Conservation (phyloP, 768 basidiomycete species). For the Sutorius australiensis region DNA sequence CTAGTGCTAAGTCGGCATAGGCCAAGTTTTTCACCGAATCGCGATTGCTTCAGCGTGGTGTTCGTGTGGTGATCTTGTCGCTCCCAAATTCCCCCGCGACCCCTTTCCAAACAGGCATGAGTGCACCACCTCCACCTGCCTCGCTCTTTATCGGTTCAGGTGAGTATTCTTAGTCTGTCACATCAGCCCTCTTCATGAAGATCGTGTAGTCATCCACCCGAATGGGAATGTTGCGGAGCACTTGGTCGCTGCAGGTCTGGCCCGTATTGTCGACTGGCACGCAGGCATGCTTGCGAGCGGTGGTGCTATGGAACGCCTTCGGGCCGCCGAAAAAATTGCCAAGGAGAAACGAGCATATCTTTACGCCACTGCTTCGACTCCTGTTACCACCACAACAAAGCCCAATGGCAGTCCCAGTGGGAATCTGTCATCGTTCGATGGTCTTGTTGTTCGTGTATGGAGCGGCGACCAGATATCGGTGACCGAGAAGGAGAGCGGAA, state of each 20-base stretch:
- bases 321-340: slow-evolving; percentile 76
- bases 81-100: slow-evolving; percentile 74
- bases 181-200: not conserved
- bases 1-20: slow-evolving; percentile 36
- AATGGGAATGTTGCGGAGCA: slow-evolving; percentile 93
- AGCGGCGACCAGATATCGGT: slow-evolving; percentile 88
- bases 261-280: slow-evolving; percentile 95
- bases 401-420: slow-evolving; percentile 46
- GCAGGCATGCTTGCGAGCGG: slow-evolving; percentile 85
- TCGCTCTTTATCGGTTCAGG: slow-evolving; percentile 89
- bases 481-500: slow-evolving; percentile 62
- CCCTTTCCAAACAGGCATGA: slow-evolving; percentile 67
- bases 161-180: slow-evolving; percentile 25
- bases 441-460: slow-evolving; percentile 83
- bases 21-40: slow-evolving; percentile 94
- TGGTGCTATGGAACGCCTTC: slow-evolving; percentile 85
- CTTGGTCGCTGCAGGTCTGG: slow-evolving; percentile 78
- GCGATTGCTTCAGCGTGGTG: slow-evolving; percentile 73
- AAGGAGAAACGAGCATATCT: slow-evolving; percentile 71
- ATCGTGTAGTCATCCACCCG: slow-evolving; percentile 69
- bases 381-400: slow-evolving; percentile 38
- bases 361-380: slow-evolving; percentile 53
- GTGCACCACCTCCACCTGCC: slow-evolving; percentile 57
- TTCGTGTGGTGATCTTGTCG: slow-evolving; percentile 75
- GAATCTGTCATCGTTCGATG: slow-evolving; percentile 62